Evolutionary conservation across 331 rosid species (phyloP).

Genomic region (Pyrus hybrid): DNA sequence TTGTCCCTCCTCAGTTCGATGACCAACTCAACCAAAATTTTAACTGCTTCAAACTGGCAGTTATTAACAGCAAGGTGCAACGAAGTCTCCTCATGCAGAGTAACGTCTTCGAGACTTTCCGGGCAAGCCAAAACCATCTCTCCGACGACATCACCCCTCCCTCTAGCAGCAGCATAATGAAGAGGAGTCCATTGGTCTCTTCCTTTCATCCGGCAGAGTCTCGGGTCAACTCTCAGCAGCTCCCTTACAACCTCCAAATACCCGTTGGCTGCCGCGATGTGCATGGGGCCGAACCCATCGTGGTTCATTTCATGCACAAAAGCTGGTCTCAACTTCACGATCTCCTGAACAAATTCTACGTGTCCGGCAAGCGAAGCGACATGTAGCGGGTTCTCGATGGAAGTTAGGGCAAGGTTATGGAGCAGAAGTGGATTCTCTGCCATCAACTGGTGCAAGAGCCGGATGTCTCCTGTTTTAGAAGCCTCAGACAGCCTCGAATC

Average conservation of each 20-base stretch:
- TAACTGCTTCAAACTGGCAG: conserved; percentile 13
- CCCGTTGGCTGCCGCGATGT: conserved; percentile 22
- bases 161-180: conserved; percentile 24
- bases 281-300: conserved; percentile 22
- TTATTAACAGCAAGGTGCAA: conserved; percentile 25
- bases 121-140: conserved; percentile 26
- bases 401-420: neutral
- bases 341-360: conserved; percentile 20
- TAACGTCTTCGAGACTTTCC: conserved; percentile 20
- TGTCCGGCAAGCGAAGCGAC: conserved; percentile 16
- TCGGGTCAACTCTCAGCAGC: conserved; percentile 15
- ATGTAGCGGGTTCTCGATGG: conserved; percentile 17
- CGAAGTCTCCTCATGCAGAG: conserved; percentile 14
- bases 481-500: conserved; percentile 21
- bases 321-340: conserved; percentile 4
- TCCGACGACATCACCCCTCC: conserved; percentile 11
- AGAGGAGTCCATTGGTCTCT: conserved; percentile 24
- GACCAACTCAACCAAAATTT: conserved; percentile 1
- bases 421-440: conserved; percentile 15
- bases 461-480: conserved; percentile 12
- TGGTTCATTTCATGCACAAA: conserved; percentile 14
- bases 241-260: conserved; percentile 21
- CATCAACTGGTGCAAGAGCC: conserved; percentile 14
- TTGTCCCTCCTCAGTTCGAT: conserved; percentile 2
- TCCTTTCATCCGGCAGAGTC: conserved; percentile 17